A percentile compares a stretch with the other conserved stretches of the same genome.
These are phyloP conservation scores for Aspergillus carbonarius DNA, from an alignment of 2,329 filamentous ascomycete species.

Conservation along the genomic window DNA sequence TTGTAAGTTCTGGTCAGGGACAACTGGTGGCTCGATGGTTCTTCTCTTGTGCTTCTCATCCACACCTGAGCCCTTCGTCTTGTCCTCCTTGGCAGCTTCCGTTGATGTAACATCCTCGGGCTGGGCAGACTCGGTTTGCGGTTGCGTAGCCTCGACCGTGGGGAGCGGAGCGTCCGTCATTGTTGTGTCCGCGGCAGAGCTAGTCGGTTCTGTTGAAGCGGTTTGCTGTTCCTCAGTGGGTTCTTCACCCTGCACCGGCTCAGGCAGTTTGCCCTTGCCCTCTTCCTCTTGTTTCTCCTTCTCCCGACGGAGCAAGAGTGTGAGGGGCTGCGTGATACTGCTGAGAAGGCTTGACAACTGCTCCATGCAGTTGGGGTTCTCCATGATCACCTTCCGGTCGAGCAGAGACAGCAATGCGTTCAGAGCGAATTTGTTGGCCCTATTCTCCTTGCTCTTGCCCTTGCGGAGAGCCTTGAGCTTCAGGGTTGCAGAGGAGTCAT, in stretches of 20 bases:
- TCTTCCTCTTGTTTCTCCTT: conserved; percentile 64
- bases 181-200: conserved; percentile 37
- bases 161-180: conserved; percentile 39
- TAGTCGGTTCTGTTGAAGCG: conserved; percentile 22
- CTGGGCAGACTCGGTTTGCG: conserved; percentile 29
- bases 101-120: conserved; percentile 31
- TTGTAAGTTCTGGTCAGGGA: conserved; percentile 85
- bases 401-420: conserved; percentile 86
- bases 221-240: conserved; percentile 23
- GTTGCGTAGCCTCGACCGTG: conserved; percentile 31
- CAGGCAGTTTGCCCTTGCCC: conserved; percentile 41
- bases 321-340: conserved; percentile 82
- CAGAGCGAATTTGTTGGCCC: conserved; percentile 82
- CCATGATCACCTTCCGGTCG: conserved; percentile 92
- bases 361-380: conserved; percentile 97
- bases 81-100: conserved; percentile 27
- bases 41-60: conserved; percentile 58
- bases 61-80: conserved; percentile 44
- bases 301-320: conserved; percentile 76
- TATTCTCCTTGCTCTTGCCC: conserved; percentile 82
- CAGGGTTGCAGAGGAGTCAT: conserved; percentile 74
- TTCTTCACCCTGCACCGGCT: conserved; percentile 24
- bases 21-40: conserved; percentile 73
- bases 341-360: conserved; percentile 83
- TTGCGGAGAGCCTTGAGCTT: conserved; percentile 78